Evolutionary conservation across 2,329 filamentous ascomycete species (phyloP), one percentile per base, ranked within the genome.

Genomic region (Talaromyces sp.): DNA sequence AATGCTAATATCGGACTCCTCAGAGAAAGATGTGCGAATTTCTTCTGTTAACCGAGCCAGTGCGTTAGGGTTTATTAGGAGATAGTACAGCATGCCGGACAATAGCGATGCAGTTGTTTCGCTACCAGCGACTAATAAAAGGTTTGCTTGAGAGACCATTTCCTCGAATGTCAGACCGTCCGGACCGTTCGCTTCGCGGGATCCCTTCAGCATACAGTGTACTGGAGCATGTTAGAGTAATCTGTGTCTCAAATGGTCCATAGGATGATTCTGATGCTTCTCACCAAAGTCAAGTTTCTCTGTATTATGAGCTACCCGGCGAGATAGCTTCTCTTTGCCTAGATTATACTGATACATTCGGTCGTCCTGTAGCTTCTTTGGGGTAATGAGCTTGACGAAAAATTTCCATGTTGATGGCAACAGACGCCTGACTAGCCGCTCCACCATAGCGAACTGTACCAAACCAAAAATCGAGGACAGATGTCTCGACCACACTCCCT

Each of bases 41-140:
- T 75, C 71, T 0, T 66, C 6, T 11, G 37, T 60, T 10, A 78
- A 68, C 24, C 50, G 60, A 14, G 45, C 49, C 65, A 72, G 69
- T 7, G 58, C 62, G 0, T 58, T 57, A 1, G 70, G 68, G 11
- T 73, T 68, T 0, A 63, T 67, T 5, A 73, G 71, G 1, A 78
- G 68, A 22, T 72, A 70, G 50, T 70, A 79, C 3, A 73, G 73
- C 7, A 70, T 72, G 1, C 78, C 79, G 0, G 74, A 75, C 1
- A 83, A 70, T 3, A 77, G 57, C 0, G 79, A 81, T 2, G 79
- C 79, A 0, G 78, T 75, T 3, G 80, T 81, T 64, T 79, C 77
- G 13, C 71, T 75, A 1, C 78, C 78, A 7, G 75, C 78, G 7
- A 78, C 56, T 6, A 79, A 70, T 1, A 79, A 69, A 13, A 73